Base-by-base conservation (phyloP, 1,284 basidiomycete species). In the Chalciporus piperatoides region DNA sequence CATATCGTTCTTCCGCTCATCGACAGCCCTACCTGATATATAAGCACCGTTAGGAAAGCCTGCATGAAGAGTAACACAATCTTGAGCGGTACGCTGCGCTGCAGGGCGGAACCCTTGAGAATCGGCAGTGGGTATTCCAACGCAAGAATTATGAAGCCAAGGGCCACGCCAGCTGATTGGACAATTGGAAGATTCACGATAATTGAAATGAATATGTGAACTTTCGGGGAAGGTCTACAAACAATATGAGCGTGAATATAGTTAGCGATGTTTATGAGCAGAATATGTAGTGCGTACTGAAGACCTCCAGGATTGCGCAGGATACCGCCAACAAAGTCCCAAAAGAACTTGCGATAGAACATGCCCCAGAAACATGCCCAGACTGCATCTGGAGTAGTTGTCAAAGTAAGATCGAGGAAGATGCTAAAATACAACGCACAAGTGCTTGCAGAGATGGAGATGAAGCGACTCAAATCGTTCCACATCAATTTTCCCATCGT, bases 341-440 rank as follows among this genome's bases (percentile, higher is more conserved):
- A 93, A 72, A 93, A 91, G 77, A 90, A 93, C 71, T 94, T 93
- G 68, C 90, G 87, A 72, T 82, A 92, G 58, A 88, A 73, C 11
- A 92, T 68, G 17, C 81, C 90, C 71, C 78, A 92, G 68, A 88
- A 85, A 28, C 77, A 72, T 19, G 86, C 81, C 90, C 89, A 92
- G 4, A 90, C 71, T 49, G 82, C 80, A 67, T 90, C 90, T 92
- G 53, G 41, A 48, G 56, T 43, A 39, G 51, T 43, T 47, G 32
- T 56, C 41, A 32, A 44, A 35, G 40, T 48, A 36, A 59, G 46
- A 44, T 35, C 28, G 36, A 36, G 27, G 23, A 36, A 11, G 14
- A 43, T 4, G 40, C 32, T 30, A 8, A 17, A 37, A 17, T 28
- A 17, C 19, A 33, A 83, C 90, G 76, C 62, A 92, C 91, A 93